Base-by-base conservation (phyloP, 1,284 basidiomycete species). In the Fomitopsis pinicola region DNA sequence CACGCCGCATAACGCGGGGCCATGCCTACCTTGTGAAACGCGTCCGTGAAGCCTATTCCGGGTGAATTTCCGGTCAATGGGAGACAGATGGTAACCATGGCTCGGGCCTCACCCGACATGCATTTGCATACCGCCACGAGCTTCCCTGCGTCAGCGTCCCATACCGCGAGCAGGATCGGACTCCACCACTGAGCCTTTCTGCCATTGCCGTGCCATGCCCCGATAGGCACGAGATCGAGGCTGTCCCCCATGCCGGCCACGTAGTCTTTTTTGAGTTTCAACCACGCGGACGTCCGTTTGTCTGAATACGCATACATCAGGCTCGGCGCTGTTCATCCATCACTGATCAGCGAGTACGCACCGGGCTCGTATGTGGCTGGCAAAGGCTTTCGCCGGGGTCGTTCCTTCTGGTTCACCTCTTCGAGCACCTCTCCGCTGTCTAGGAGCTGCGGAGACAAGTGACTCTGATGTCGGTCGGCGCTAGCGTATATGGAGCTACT, bases 151-250 rank as follows among this genome's bases (percentile, higher is more conserved):
- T 83, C 80, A 17, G 86, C 78, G 70, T 97, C 89, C 81, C 93
- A 91, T 56, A 90, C 75, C 9, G 90, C 95, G 36, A 97, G 82
- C 14, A 98, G 79, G 67, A 97, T 87, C 0, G 95, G 95, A 64
- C 88, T 91, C 94, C 95, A 98, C 94, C 94, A 97, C 33, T 86
- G 83, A 9, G 88, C 90, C 75, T 97, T 98, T 40, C 94, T 78
- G n/a, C 95, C 95, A 73, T 89, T 91, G 48, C 95, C 95, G 76
- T 96, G 88, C 94, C 82, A 80, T 42, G 87, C 92, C 1, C 86
- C 94, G 50, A 95, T 73, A 38, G 95, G 75, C 2, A 87, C 86
- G 59, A 95, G 80, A 73, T 95, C 92, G 46, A 94, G 72, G 35
- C 85, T 85, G 73, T 97, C 94, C 1, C 71, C 70, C 30, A 74